phyloP scores from a whole-genome alignment of 1,139 yeast species.

The Kodamaea anthophila region DNA sequence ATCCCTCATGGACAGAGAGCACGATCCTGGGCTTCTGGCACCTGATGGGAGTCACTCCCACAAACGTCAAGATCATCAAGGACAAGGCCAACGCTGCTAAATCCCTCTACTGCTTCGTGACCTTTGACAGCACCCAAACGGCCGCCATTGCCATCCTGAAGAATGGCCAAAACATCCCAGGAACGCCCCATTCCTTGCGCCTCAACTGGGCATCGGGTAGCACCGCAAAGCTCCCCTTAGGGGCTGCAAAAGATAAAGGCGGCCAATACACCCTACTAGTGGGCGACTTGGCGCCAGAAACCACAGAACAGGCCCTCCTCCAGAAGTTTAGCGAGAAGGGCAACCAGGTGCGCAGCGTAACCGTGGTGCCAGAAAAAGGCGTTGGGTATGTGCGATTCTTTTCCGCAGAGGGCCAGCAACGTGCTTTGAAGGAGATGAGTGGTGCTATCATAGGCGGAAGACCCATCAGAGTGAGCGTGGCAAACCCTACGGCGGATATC shows the following conservation, averaged over 20 bases:
- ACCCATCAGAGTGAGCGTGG: slow-evolving; percentile 59
- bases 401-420: slow-evolving; percentile 63
- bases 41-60: slow-evolving; percentile 31
- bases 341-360: slow-evolving; percentile 70
- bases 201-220: slow-evolving; percentile 72
- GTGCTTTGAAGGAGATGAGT: slow-evolving; percentile 78
- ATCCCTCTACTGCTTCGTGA: slow-evolving; percentile 71
- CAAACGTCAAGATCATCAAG: slow-evolving; percentile 30
- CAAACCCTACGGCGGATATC: slow-evolving; percentile 16
- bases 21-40: slow-evolving; percentile 65
- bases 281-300: slow-evolving; percentile 76
- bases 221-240: too few relatives aligned
- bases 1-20: slow-evolving; percentile 77
- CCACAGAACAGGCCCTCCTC: slow-evolving; percentile 64
- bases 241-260: neutral
- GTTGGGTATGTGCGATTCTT: slow-evolving; percentile 88
- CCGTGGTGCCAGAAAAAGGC: slow-evolving; percentile 86
- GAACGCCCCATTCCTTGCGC: slow-evolving; percentile 51
- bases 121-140: slow-evolving; percentile 58
- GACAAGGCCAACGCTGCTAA: slow-evolving; percentile 44
- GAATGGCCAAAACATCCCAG: slow-evolving; percentile 67
- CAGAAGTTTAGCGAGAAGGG: slow-evolving; percentile 66
- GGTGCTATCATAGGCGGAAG: slow-evolving; percentile 70
- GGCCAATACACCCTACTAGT: slow-evolving; percentile 46
- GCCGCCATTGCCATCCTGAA: slow-evolving; percentile 67